Percentiles rank a stretch among this genome's conserved stretches.
Conservation (phyloP, 352 stramenopile genomes). For the Globisporangium spinosum region DNA sequence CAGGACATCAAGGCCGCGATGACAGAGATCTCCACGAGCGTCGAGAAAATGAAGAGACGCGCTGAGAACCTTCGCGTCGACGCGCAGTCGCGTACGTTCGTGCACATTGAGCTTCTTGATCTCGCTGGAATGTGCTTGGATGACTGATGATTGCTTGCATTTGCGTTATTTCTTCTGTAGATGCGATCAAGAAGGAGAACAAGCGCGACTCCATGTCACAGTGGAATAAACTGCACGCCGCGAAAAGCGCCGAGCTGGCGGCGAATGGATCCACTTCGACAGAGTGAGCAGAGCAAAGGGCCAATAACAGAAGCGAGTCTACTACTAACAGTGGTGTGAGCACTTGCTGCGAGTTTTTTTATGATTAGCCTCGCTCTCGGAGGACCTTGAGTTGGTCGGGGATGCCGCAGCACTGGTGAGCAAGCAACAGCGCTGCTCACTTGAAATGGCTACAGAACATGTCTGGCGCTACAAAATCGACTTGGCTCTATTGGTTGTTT, state of each 20-base stretch:
- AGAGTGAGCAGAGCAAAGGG: neutral
- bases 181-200: constrained; percentile 81
- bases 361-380: neutral
- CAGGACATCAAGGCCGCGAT: constrained; percentile 62
- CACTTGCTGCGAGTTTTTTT: neutral
- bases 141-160: neutral
- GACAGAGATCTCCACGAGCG: constrained; percentile 47
- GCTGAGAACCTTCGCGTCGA: constrained; percentile 67
- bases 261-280: neutral
- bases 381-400: neutral
- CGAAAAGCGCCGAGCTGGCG: constrained; percentile 34
- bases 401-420: neutral
- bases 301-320: neutral
- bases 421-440: neutral
- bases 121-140: neutral
- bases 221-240: constrained; percentile 78
- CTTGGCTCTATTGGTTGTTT: neutral
- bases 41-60: constrained; percentile 72
- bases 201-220: constrained; percentile 65
- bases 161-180: constrained; percentile 21
- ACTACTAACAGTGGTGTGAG: neutral
- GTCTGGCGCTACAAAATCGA: neutral
- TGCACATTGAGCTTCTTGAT: neutral
- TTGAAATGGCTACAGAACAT: constrained; percentile 3
- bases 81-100: constrained; percentile 63